Base-by-base conservation (phyloP, 1,284 basidiomycete genomes). In the Trametes polyzona region DNA sequence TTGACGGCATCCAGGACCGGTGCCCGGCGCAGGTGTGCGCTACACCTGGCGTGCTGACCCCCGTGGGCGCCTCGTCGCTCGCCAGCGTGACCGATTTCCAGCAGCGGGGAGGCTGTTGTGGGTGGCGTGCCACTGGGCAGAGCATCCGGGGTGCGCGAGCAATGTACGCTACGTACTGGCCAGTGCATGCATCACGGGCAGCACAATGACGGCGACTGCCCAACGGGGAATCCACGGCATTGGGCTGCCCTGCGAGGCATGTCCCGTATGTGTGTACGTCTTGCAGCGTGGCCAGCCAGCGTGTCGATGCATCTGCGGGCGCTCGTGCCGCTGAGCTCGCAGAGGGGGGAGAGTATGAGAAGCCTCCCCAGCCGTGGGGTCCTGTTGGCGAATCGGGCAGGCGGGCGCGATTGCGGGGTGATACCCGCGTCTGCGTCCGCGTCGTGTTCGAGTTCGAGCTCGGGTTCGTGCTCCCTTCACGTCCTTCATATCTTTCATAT, bases 261-360 rank as follows among this genome's bases (percentile, higher is more conserved):
- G 39, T 58, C 49, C 42, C 41, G 35, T 40, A 44, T 24, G 44
- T 32, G 44, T 35, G 47, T 37, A 32, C 33, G n/a, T n/a, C n/a
- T n/a, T n/a, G n/a, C n/a, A n/a, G n/a, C 33, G 33, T 35, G 33
- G 33, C 33, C 33, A 14, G 5, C 33, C 14, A 12, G 12, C 14
- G 12, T 11, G 33, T 4, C 4, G 52, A 46, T 37, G 48, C 59
- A 36, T 57, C 47, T 33, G 47, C 43, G 47, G 35, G 39, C 43
- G 52, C 52, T 52, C 39, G 37, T 30, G 12, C 37, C 36, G 41
- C 39, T 9, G 12, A n/a, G n/a, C n/a, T n/a, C n/a, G n/a, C n/a
- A n/a, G n/a, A n/a, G n/a, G n/a, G n/a, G n/a, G n/a, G n/a, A 44
- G 21, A 29, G 27, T 43, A 62, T 57, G 61, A 58, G 61, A 63